Conservation (phyloP, 352 stramenopile genomes). For the Thalassiosira livingstoniorum region DNA sequence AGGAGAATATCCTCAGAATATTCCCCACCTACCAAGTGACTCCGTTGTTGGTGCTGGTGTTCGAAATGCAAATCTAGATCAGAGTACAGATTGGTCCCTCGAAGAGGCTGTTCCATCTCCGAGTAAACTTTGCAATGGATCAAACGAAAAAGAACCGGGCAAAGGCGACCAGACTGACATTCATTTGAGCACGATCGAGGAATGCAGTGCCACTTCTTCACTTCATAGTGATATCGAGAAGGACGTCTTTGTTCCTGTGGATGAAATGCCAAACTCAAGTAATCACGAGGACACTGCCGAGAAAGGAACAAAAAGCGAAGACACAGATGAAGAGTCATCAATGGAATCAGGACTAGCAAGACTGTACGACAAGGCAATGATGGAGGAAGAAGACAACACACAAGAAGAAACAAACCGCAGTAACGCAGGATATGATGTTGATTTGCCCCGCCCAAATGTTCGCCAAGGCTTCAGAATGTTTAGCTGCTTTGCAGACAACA, state of each 20-base stretch:
- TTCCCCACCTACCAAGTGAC: constrained; percentile 22
- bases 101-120: constrained; percentile 25
- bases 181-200: constrained; percentile 15
- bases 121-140: too few species aligned
- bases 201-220: constrained; percentile 4
- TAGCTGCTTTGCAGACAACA: constrained; percentile 55
- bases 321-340: constrained; percentile 1
- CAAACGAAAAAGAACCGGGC: neutral
- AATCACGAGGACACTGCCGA: neutral
- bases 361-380: constrained; percentile 33
- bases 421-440: neutral
- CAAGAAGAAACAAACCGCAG: constrained; percentile 12
- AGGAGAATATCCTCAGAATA: constrained; percentile 31
- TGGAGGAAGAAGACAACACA: constrained; percentile 15
- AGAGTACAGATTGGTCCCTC: constrained; percentile 31
- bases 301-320: neutral
- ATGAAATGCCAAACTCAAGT: neutral
- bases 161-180: neutral
- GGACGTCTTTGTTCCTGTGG: neutral
- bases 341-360: neutral
- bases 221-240: neutral
- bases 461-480: constrained; percentile 40
- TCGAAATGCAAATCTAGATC: neutral
- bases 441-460: neutral
- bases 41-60: neutral